These are phyloP conservation scores for Xanthoconium purpureum DNA, from an alignment of 768 basidiomycete genomes.

Conservation along the genomic window DNA sequence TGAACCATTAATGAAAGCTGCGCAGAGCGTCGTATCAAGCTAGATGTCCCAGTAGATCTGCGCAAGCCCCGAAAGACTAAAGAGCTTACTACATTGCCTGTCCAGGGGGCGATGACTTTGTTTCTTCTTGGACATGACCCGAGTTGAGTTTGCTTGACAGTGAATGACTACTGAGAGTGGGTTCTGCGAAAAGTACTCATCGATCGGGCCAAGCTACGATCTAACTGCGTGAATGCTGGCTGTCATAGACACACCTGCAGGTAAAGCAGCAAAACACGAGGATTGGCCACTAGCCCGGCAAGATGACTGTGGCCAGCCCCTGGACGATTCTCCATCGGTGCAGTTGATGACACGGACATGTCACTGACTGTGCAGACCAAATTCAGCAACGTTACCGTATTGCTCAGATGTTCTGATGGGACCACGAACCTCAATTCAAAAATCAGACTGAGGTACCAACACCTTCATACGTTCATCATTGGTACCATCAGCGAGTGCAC, in stretches of 20 bases:
- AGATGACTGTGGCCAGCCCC: slow-evolving; percentile 52
- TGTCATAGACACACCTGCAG: slow-evolving; percentile 51
- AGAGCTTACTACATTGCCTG: slow-evolving; percentile 44
- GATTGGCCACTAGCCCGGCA: slow-evolving; percentile 36
- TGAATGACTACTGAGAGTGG: background rate
- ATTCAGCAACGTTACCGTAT: slow-evolving; percentile 48
- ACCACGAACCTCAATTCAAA: slow-evolving; percentile 31
- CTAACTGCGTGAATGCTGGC: slow-evolving; percentile 49
- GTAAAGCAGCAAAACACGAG: background rate
- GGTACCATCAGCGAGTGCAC: slow-evolving; percentile 46
- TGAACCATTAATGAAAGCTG: slow-evolving; percentile 44
- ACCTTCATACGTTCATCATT: slow-evolving; percentile 38
- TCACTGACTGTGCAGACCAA: slow-evolving; percentile 31
- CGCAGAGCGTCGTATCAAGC: slow-evolving; percentile 16
- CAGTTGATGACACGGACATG: background rate
- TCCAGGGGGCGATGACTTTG: slow-evolving; percentile 41
- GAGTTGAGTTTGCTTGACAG: slow-evolving; percentile 52
- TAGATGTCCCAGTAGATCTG: background rate
- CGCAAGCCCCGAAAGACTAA: background rate
- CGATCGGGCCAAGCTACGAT: slow-evolving; percentile 46
- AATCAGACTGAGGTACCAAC: slow-evolving; percentile 28
- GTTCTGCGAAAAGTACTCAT: slow-evolving; percentile 19
- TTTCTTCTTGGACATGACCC: slow-evolving; percentile 48
- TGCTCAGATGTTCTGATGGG: slow-evolving; percentile 31
- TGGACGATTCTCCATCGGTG: slow-evolving; percentile 14